Evolutionary conservation across 352 stramenopile genomes (phyloP).

Genomic region (Pythium guiyangense): DNA sequence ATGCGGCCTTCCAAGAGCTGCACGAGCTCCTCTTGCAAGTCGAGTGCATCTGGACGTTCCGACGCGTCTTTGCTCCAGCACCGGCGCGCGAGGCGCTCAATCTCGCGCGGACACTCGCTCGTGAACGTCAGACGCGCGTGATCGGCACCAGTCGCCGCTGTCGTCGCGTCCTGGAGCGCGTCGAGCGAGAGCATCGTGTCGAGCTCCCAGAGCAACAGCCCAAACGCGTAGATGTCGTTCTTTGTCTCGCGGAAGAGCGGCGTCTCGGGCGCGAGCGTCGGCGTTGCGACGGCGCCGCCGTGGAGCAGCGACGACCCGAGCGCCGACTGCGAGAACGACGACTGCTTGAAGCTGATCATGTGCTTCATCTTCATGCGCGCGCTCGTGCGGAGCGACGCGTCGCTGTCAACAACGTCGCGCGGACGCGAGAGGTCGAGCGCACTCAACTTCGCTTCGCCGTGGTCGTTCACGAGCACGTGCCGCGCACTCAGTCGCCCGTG

Average conservation of each 20-base stretch:
- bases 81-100: constrained; percentile 12
- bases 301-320: constrained; percentile 11
- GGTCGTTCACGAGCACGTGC: constrained; percentile 71
- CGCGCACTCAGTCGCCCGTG: constrained; percentile 55
- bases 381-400: constrained; percentile 43
- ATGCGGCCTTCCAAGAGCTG: constrained; percentile 60
- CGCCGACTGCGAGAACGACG: constrained; percentile 27
- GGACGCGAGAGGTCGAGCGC: constrained; percentile 53
- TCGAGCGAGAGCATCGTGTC: constrained; percentile 70
- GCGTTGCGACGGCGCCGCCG: not conserved
- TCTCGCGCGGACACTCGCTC: constrained; percentile 46
- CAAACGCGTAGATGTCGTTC: constrained; percentile 67
- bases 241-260: constrained; percentile 10
- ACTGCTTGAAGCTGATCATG: constrained; percentile 25
- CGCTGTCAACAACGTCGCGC: constrained; percentile 14
- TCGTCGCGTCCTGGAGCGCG: constrained; percentile 39
- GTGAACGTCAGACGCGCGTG: constrained; percentile 30
- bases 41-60: constrained; percentile 50
- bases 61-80: constrained; percentile 56
- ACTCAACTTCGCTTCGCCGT: constrained; percentile 74
- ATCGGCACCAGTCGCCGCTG: too few relatives aligned
- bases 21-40: constrained; percentile 73
- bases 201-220: constrained; percentile 68
- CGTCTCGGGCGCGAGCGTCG: not conserved
- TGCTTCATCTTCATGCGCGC: constrained; percentile 24